A percentile compares a stretch with the other conserved stretches of the same genome.
Conservation (phyloP, 805 yeast genomes). For the Teunomyces panamensis region DNA sequence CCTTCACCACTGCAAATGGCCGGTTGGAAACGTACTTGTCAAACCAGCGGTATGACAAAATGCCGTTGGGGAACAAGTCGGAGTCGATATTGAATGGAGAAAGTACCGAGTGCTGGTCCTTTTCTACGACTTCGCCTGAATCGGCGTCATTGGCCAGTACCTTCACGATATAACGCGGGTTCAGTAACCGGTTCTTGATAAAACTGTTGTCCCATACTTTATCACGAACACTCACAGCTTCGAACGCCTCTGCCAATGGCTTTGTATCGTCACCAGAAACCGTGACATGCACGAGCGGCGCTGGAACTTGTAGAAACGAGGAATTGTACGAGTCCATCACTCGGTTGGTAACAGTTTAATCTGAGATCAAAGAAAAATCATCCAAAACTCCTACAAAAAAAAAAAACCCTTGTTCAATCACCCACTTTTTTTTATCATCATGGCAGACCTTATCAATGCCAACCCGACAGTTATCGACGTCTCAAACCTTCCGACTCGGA, state of each 20-base stretch:
- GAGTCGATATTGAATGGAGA: constrained; percentile 39
- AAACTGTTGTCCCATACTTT: constrained; percentile 38
- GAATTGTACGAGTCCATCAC: constrained; percentile 33
- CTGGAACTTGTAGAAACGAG: constrained; percentile 28
- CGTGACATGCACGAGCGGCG: constrained; percentile 27
- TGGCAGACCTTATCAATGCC: constrained; percentile 87
- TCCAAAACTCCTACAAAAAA: not conserved
- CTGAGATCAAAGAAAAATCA: not conserved
- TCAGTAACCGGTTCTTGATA: constrained; percentile 34
- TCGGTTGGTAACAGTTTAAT: not conserved
- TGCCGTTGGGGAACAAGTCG: constrained; percentile 25
- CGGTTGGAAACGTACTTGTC: constrained; percentile 26
- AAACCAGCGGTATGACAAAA: constrained; percentile 34
- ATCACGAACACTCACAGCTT: not conserved
- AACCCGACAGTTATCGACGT: constrained; percentile 83
- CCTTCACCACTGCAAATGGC: constrained; percentile 32
- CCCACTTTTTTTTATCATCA: constrained; percentile 17
- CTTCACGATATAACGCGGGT: constrained; percentile 27
- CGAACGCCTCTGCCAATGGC: not conserved
- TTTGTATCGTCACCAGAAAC: not conserved
- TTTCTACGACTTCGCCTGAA: not conserved
- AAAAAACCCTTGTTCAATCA: no score
- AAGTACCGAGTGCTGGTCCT: constrained; percentile 22
- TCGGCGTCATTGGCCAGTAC: not conserved
- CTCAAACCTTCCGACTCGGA: constrained; percentile 71